Evolutionary conservation across 2,329 filamentous ascomycete genomes (phyloP), one percentile per base, ranked within the genome.

Genomic region (Pyrenochaeta sp.): DNA sequence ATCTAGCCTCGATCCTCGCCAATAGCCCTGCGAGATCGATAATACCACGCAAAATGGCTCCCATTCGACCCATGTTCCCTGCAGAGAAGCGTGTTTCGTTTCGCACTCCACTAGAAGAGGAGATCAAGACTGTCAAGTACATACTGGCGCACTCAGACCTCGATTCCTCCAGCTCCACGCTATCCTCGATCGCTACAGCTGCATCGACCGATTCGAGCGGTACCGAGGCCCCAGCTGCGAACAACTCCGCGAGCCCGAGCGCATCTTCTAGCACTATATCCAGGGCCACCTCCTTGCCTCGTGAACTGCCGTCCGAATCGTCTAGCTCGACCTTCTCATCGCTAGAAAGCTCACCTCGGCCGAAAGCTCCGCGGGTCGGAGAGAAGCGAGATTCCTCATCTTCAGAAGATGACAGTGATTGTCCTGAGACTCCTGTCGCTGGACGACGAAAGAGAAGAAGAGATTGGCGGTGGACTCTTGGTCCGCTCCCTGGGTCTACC

Each of bases 381-480:
- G 74, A 81, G 49, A 82, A 83, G 69, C 77, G 81, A 24, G 80
- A 82, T 54, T 82, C 76, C 0, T 75, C 72, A 1, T 72, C 74
- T 3, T 76, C 78, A 3, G 79, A 84, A 22, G 79, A 83, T 24
- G 78, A 82, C n/a, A 82, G 81, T 61, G 79, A 81, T 44, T 80
- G 77, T 62, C 84, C 84, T 0, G 79, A 82, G 50, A 86, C 84
- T 2, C 84, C 85, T 3, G 79, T 84, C 15, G 82, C 84, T 22
- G 80, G 82, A 15, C 82, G 83, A 25, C 78, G 77, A 58, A 87
- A 87, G 69, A 79, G 83, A 39, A 81, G 81, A 27, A 73, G 85
- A 22, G 81, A 85, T 64, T 87, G 85, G 85, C 77, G 80, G 46
- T 87, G 85, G 85, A 87, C 85, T 1, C 72, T 87, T 10, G 83